A percentile compares a stretch with the other conserved stretches of the same genome.
Evolutionary conservation across 1,284 basidiomycete species (phyloP).

Genomic region (Puccinia horiana): DNA sequence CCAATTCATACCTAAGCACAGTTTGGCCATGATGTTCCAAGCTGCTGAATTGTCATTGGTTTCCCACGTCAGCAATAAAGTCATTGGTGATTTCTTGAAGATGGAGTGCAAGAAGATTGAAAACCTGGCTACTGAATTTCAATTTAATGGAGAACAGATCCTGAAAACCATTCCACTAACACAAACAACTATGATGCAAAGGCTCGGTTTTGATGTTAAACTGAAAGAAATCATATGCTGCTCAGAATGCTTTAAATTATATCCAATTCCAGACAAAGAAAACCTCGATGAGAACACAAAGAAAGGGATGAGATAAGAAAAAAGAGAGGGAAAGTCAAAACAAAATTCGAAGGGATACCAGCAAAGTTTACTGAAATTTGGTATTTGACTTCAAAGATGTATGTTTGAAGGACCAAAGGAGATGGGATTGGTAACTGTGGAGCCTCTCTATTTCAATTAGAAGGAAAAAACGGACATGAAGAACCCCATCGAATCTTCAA

Average conservation of each 20-base stretch:
- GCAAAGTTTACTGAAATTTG: background rate
- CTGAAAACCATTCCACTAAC: background rate
- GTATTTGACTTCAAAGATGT: slow-evolving; percentile 1
- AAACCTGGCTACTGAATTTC: background rate
- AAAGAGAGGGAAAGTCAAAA: no score
- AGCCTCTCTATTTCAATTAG: no score
- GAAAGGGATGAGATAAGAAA: no score
- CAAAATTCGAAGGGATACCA: background rate
- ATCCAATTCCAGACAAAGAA: background rate
- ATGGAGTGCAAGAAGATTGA: background rate
- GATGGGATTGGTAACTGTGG: no score
- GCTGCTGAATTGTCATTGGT: background rate
- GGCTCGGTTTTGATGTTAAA: background rate
- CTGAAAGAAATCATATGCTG: background rate
- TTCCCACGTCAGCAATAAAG: background rate
- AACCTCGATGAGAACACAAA: no score
- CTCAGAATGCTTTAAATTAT: background rate
- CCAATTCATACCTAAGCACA: background rate
- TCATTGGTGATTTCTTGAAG: background rate
- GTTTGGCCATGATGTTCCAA: background rate
- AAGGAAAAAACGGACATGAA: background rate
- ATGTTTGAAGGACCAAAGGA: background rate
- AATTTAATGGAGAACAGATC: background rate
- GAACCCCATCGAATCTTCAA: background rate
- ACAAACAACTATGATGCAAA: background rate